Percentiles rank a stretch among this genome's conserved stretches.
These are phyloP conservation scores for Euryodendron excelsum DNA, from an alignment of 148 eudicot genomes.

Conservation along the genomic window DNA sequence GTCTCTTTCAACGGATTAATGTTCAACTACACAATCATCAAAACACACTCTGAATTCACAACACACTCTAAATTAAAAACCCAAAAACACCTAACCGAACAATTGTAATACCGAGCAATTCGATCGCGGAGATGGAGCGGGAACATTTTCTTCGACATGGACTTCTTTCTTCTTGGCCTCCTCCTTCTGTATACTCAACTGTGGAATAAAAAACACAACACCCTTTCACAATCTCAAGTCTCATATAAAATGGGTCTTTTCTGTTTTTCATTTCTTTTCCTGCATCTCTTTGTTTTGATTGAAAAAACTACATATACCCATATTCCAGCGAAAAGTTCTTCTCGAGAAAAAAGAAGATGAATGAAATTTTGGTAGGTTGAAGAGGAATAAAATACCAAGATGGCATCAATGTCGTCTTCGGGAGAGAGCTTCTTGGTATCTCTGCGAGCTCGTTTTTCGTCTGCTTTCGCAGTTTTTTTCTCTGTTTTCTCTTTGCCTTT, in stretches of 20 bases:
- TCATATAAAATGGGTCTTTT: not conserved
- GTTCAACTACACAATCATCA: slow-evolving; percentile 47
- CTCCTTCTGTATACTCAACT: slow-evolving; percentile 94
- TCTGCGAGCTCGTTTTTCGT: slow-evolving; percentile 75
- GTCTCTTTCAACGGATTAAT: slow-evolving; percentile 94
- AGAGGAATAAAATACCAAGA: slow-evolving; percentile 44
- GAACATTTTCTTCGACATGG: slow-evolving; percentile 87
- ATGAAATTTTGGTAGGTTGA: no score
- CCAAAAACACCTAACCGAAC: not conserved
- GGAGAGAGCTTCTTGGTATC: slow-evolving; percentile 84
- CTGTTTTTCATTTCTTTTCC: not conserved
- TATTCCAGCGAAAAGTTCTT: not conserved
- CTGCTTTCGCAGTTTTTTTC: slow-evolving; percentile 86
- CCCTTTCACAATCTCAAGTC: not conserved
- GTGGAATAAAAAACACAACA: slow-evolving; percentile 16
- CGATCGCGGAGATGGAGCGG: slow-evolving; percentile 86
- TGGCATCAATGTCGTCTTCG: slow-evolving; percentile 98
- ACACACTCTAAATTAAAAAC: not conserved
- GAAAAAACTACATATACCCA: not conserved
- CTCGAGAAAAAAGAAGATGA: no score
- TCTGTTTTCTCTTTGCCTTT: slow-evolving; percentile 98
- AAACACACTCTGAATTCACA: not conserved
- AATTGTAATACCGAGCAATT: slow-evolving; percentile 68
- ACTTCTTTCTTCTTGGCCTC: slow-evolving; percentile 98
- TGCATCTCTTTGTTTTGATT: not conserved